These are phyloP conservation scores for Blastomyces silverae DNA, from an alignment of 2,329 filamentous ascomycete genomes.

Conservation along the genomic window DNA sequence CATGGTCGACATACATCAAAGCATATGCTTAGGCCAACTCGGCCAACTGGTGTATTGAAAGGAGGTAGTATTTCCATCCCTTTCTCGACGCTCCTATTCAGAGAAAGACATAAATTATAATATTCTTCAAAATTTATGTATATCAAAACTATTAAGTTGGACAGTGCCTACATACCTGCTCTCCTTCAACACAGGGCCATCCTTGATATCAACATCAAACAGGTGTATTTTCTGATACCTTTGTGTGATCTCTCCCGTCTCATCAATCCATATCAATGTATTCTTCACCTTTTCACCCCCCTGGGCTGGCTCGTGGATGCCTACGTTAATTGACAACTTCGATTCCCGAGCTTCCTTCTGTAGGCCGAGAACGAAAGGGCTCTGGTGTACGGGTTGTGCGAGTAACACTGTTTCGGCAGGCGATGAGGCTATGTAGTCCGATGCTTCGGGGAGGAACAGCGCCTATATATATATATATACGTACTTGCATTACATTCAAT, in stretches of 20 bases:
- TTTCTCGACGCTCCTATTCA: slow-evolving; percentile 55
- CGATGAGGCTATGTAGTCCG: slow-evolving; percentile 73
- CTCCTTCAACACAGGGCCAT: slow-evolving; percentile 55
- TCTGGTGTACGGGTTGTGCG: slow-evolving; percentile 58
- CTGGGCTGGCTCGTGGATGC: slow-evolving; percentile 68
- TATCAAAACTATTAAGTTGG: neutral
- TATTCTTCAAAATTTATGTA: too few relatives aligned
- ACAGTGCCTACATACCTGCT: slow-evolving; percentile 40
- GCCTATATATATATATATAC: slow-evolving; percentile 43
- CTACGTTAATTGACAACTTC: slow-evolving; percentile 70
- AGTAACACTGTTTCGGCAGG: slow-evolving; percentile 63
- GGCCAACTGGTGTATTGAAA: slow-evolving; percentile 66
- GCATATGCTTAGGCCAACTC: slow-evolving; percentile 74
- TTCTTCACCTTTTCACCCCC: slow-evolving; percentile 53
- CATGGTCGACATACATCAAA: slow-evolving; percentile 58
- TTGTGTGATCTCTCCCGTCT: slow-evolving; percentile 52
- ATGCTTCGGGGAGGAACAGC: slow-evolving; percentile 86
- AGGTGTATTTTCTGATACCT: slow-evolving; percentile 86
- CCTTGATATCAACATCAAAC: slow-evolving; percentile 64
- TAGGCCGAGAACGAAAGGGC: slow-evolving; percentile 70
- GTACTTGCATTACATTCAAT: slow-evolving; percentile 11
- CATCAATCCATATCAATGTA: slow-evolving; percentile 60
- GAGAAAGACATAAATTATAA: neutral
- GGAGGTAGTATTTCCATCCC: slow-evolving; percentile 60
- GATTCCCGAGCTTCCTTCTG: slow-evolving; percentile 59